These are phyloP conservation scores for Boletus sp. DNA, from an alignment of 768 basidiomycete genomes.

Conservation along the genomic window DNA sequence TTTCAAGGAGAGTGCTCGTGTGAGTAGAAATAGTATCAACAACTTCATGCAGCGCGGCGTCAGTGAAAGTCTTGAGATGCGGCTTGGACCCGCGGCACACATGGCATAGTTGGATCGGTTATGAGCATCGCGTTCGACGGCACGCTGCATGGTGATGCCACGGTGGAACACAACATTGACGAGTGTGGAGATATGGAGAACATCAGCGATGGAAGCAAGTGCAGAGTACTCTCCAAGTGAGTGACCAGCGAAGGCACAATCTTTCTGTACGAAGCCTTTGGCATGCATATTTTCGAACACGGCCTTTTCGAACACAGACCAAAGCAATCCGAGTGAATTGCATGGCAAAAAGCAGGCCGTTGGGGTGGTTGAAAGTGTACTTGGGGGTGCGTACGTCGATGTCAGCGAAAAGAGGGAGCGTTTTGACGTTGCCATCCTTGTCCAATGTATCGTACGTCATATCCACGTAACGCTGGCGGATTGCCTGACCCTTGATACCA, in stretches of 20 bases:
- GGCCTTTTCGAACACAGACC: constrained; percentile 96
- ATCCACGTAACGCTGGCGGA: constrained; percentile 99
- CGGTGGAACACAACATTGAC: constrained; percentile 99
- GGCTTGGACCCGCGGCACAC: no score
- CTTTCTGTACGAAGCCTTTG: constrained; percentile 91
- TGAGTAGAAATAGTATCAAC: no score
- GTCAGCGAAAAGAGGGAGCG: constrained; percentile 92
- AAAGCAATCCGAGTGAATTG: constrained; percentile 99
- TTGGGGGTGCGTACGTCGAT: constrained; percentile 93
- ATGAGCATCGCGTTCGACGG: no score
- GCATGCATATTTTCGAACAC: constrained; percentile 98
- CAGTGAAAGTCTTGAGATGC: no score
- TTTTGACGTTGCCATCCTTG: constrained; percentile 94
- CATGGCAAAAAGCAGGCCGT: constrained; percentile 93
- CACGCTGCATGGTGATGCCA: no score
- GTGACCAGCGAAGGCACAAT: constrained; percentile 95
- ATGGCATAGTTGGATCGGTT: no score
- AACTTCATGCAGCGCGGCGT: no score
- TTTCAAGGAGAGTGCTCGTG: no score
- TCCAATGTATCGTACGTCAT: constrained; percentile 98
- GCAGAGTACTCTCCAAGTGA: constrained; percentile 99
- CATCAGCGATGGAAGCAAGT: constrained; percentile 95
- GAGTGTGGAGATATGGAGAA: constrained; percentile 90
- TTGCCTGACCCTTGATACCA: constrained; percentile 98
- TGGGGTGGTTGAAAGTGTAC: constrained; percentile 98